Evolutionary conservation across 164 flowering plant species (phyloP), one percentile per base, ranked within the genome.

Genomic region (Tetrastigma voinierianum): DNA sequence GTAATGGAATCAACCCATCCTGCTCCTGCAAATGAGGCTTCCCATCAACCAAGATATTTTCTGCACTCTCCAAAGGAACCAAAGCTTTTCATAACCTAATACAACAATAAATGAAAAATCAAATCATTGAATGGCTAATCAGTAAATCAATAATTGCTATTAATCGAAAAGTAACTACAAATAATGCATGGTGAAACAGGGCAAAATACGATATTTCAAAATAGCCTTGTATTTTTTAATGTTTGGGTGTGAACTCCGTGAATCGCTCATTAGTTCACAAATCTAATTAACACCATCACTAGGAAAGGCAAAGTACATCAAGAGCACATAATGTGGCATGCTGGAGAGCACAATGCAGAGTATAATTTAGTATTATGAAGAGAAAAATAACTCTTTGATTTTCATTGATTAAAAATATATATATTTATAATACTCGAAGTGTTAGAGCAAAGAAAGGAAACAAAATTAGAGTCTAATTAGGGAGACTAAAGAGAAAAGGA

Each of bases 21-120:
- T 59, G 99, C n/a, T 96, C 99, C 98, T n/a, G n/a, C 70, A 96
- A 65, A 78, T 93, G 99, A 67, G 99, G 99, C 74, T 96, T 96
- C n/a, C 99, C 99, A 80, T 88, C 87, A 62, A 91, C 74, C 72
- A 96, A 75, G 51, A 96, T 93, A 68, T 74, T 90, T 56, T 73
- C 49, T 61, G 98, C n/a, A 72, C 98, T 98, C 99, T 67, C 99
- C 99, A 84, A 96, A 93, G 44, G 90, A 72, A 93, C 98, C 32
- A 96, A 72, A 43, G 99, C n/a, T 88, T 76, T 85, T 85, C n/a
- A 96, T 70, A 70, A 96, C 94, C 99, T 93, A 57, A 51, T 46
- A 67, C 9, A 43, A 64, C 57, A 74, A 58, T 20, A 72, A 43
- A 57, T 21, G 47, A 15, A 56, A 56, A 55, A 17, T 13, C 56